Evolutionary conservation across 2,329 filamentous ascomycete species (phyloP).

Genomic region (Dactylellina parvicollis): DNA sequence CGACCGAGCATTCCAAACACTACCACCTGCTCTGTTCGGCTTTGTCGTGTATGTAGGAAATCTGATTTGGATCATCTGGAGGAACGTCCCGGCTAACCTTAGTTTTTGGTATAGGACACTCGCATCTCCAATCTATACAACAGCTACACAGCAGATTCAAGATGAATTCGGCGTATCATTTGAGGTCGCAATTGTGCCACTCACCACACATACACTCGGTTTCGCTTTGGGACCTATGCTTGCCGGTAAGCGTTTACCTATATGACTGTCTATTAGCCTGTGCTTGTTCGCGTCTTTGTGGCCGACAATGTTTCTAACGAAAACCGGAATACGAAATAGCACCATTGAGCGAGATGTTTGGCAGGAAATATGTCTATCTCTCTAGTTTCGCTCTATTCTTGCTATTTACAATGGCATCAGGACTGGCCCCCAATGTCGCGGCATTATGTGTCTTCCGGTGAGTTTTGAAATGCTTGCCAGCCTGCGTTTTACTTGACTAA

Average conservation of each 20-base stretch:
- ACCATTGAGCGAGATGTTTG: conserved; percentile 50
- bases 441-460: conserved; percentile 40
- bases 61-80: not conserved
- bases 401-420: conserved; percentile 58
- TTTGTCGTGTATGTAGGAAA: conserved; percentile 60
- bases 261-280: conserved; percentile 51
- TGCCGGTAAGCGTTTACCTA: conserved; percentile 43
- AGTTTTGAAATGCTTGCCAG: not conserved
- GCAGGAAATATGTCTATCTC: conserved; percentile 58
- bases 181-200: conserved; percentile 54
- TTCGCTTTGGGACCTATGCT: conserved; percentile 57
- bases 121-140: conserved; percentile 55
- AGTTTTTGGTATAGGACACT: conserved; percentile 49
- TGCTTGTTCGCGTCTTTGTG: conserved; percentile 1
- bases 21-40: conserved; percentile 60
- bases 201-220: conserved; percentile 56
- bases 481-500: conserved; percentile 52
- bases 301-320: conserved; percentile 39
- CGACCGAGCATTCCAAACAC: conserved; percentile 59
- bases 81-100: not conserved
- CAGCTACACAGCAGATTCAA: conserved; percentile 51
- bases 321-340: conserved; percentile 30
- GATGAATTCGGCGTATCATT: conserved; percentile 48
- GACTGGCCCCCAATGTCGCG: conserved; percentile 55
- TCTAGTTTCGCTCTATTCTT: conserved; percentile 57